Percentiles rank a stretch among this genome's conserved stretches.
Conservation (phyloP, 768 basidiomycete species). For the Russula griseocarnosa region DNA sequence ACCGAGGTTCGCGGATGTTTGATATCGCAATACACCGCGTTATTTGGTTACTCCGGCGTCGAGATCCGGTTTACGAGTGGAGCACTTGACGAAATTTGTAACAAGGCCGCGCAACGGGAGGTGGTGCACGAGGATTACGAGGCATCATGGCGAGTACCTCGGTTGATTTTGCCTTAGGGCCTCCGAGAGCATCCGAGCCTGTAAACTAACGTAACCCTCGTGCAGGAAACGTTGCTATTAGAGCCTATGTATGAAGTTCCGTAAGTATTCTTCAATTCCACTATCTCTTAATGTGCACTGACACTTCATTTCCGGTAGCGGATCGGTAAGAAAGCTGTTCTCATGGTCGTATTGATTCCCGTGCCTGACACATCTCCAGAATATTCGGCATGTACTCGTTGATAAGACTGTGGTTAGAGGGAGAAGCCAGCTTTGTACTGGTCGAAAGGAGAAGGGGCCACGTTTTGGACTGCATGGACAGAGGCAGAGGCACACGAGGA, state of each 20-base stretch:
- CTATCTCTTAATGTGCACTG: slow-evolving; percentile 5
- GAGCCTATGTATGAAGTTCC: slow-evolving; percentile 94
- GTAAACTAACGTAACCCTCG: slow-evolving; percentile 8
- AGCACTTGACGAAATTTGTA: slow-evolving; percentile 79
- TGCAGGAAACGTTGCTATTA: slow-evolving; percentile 71
- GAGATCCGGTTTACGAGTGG: slow-evolving; percentile 83
- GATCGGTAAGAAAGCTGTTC: slow-evolving; percentile 52
- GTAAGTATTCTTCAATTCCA: slow-evolving; percentile 45
- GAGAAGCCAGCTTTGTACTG: slow-evolving; percentile 68
- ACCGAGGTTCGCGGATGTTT: slow-evolving; percentile 91
- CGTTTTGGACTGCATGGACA: slow-evolving; percentile 77
- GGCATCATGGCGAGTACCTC: slow-evolving; percentile 68
- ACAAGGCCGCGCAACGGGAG: slow-evolving; percentile 70
- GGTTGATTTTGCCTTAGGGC: background rate
- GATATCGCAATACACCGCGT: slow-evolving; percentile 80
- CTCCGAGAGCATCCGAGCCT: background rate
- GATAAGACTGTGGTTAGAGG: slow-evolving; percentile 67
- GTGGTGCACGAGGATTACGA: slow-evolving; percentile 85
- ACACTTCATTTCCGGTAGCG: slow-evolving; percentile 39
- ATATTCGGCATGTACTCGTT: slow-evolving; percentile 79
- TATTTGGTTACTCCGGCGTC: slow-evolving; percentile 79
- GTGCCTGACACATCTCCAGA: slow-evolving; percentile 39
- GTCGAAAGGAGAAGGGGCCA: slow-evolving; percentile 58
- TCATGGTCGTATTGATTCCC: background rate
- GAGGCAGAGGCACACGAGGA: slow-evolving; percentile 48